These are phyloP conservation scores for Aspergillus taichungensis DNA, from an alignment of 495 filamentous ascomycete species.

Conservation along the genomic window DNA sequence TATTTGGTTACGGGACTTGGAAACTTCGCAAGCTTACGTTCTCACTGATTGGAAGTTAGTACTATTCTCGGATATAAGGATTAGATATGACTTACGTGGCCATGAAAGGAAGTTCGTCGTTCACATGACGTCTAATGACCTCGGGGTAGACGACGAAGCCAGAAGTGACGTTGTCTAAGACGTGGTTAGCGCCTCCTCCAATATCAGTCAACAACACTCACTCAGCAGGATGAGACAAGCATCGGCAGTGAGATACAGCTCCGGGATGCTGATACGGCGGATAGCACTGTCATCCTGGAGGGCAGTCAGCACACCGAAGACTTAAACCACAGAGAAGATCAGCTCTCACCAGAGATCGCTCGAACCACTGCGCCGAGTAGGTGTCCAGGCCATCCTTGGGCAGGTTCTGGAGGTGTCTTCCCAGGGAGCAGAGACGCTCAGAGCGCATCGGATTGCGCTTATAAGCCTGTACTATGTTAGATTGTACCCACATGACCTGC, in stretches of 20 bases:
- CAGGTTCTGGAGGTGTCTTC: slow-evolving; percentile 57
- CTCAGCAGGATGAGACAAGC: slow-evolving; percentile 64
- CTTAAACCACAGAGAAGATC: slow-evolving; percentile 2
- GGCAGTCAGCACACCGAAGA: slow-evolving; percentile 6
- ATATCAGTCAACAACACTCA: slow-evolving; percentile 10
- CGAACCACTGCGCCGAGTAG: slow-evolving; percentile 77
- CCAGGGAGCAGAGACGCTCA: slow-evolving; percentile 74
- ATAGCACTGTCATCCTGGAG: slow-evolving; percentile 51
- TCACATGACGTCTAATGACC: slow-evolving; percentile 58
- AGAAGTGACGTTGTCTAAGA: slow-evolving; percentile 61
- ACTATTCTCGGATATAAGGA: neutral
- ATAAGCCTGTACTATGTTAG: slow-evolving; percentile 54
- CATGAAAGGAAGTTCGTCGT: slow-evolving; percentile 86
- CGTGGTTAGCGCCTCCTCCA: slow-evolving; percentile 2
- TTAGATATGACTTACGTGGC: slow-evolving; percentile 46
- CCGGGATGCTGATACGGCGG: slow-evolving; percentile 64
- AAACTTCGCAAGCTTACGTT: slow-evolving; percentile 21
- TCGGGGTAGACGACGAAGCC: slow-evolving; percentile 84
- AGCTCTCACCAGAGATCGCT: slow-evolving; percentile 47
- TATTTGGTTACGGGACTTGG: neutral
- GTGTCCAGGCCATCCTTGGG: slow-evolving; percentile 66
- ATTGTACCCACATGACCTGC: slow-evolving; percentile 1
- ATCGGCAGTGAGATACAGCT: slow-evolving; percentile 76
- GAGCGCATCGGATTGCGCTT: slow-evolving; percentile 88
- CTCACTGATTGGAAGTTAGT: slow-evolving; percentile 25